Base-by-base conservation (phyloP, 2,329 filamentous ascomycete species). In the Septoria linicola region DNA sequence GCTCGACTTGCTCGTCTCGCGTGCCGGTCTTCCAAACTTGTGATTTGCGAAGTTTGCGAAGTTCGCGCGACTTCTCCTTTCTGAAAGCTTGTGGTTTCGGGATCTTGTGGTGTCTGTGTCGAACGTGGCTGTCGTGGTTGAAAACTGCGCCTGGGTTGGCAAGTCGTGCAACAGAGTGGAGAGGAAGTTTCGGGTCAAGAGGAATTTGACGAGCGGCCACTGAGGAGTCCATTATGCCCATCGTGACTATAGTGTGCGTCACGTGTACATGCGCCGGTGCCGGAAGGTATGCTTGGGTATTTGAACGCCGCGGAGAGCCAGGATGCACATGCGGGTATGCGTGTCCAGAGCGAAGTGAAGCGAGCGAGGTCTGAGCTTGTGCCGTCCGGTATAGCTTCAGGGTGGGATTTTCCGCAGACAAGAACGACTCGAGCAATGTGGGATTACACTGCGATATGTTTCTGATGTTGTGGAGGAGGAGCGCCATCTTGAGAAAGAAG, bases 11-110 rank as follows among this genome's bases (percentile, higher is more conserved):
- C 14, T 52, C 20, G 23, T 57, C 54, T 2, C 41, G 49, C 13
- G 40, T 49, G 27, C 57, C 49, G 20, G 31, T 34, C 42, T 34
- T 47, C 53, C 48, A 53, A 19, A 53, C 40, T 39, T 37, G 3
- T 10, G 42, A 35, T 4, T 32, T 20, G n/a, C 51, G 56, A n/a
- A 54, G 51, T 8, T 41, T 39, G n/a, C 35, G 49, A 7, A 56
- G 47, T 36, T 51, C 40, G n/a, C 49, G 37, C 23, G 49, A 55
- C 49, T 52, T 51, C 20, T 41, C 40, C 44, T 36, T 49, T 10
- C 10, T 27, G 48, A 55, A 48, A 6, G 25, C 31, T 8, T 17
- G 11, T 27, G 52, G 44, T 21, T 32, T 20, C 14, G 49, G 43
- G 39, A 51, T 44, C 31, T 34, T 44, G 20, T 19, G 32, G 20